phyloP scores from a whole-genome alignment of 495 filamentous ascomycete species.

The Podospora comata region DNA sequence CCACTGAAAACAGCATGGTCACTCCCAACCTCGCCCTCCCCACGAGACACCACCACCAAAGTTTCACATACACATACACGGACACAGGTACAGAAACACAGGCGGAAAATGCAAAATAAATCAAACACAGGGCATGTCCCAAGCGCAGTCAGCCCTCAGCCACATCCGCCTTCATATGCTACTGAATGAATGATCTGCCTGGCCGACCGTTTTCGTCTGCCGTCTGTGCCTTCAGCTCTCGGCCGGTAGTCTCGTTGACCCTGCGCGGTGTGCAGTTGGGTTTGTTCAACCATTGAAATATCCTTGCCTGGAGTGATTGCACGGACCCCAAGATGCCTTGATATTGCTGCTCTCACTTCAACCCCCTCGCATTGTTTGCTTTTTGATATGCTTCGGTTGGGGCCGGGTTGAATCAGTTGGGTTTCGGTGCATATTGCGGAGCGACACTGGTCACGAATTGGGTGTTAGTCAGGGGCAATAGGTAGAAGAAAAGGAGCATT shows the following conservation, averaged over 20 bases:
- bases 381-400: neutral
- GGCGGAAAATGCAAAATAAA: neutral
- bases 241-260: neutral
- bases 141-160: neutral
- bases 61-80: neutral
- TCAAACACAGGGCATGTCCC: neutral
- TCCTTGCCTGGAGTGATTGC: neutral
- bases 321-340: neutral
- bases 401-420: neutral
- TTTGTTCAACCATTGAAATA: neutral
- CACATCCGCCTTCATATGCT: slow-evolving; percentile 11
- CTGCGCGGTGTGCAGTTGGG: neutral
- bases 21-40: neutral
- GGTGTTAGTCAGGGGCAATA: neutral
- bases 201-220: neutral
- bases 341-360: neutral
- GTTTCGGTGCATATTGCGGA: too few relatives aligned
- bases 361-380: neutral
- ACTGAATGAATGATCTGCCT: neutral
- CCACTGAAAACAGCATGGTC: neutral
- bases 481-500: neutral
- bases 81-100: neutral
- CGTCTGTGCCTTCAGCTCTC: neutral
- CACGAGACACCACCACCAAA: too few relatives aligned
- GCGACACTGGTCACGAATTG: too few relatives aligned